These are phyloP conservation scores for Murraya koenigii DNA, from an alignment of 345 rosid species.

Conservation along the genomic window DNA sequence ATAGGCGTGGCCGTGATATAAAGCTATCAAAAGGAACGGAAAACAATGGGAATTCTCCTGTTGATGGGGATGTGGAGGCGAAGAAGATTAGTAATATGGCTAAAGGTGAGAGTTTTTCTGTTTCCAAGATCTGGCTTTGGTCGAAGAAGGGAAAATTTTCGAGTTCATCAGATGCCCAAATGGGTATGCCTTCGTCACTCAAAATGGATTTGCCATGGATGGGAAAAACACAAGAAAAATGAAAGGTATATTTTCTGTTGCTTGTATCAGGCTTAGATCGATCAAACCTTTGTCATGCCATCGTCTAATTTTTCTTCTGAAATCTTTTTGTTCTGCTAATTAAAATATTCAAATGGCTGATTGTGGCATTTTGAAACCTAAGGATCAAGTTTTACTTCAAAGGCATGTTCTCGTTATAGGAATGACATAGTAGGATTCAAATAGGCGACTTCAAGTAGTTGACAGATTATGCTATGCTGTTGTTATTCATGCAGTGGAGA, in stretches of 20 bases:
- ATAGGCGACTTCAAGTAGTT: conserved; percentile 13
- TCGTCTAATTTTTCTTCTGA: conserved; percentile 3
- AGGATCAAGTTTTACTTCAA: conserved; percentile 1
- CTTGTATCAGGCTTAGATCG: conserved; percentile 3
- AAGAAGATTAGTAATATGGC: conserved; percentile 58
- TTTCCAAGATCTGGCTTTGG: conserved; percentile 92
- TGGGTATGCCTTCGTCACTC: conserved; percentile 55
- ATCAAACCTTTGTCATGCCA: conserved; percentile 20
- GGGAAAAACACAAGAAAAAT: conserved; percentile 41
- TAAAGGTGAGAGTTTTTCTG: conserved; percentile 80
- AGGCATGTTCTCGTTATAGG: neutral
- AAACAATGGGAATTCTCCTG: conserved; percentile 33
- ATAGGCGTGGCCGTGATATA: conserved; percentile 14
- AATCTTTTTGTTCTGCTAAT: conserved; percentile 18
- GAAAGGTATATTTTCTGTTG: conserved; percentile 28
- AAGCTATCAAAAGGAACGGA: conserved; percentile 30
- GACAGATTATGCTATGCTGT: neutral
- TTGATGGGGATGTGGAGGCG: conserved; percentile 37
- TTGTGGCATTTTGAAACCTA: conserved; percentile 12
- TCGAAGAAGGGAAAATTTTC: conserved; percentile 66
- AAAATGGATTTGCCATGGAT: conserved; percentile 65
- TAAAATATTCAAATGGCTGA: conserved; percentile 2
- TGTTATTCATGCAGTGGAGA: neutral
- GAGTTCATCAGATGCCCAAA: conserved; percentile 41
- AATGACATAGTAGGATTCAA: conserved; percentile 16